phyloP scores from a whole-genome alignment of 108 stramenopile species.

The Discostella pseudostelligera region DNA sequence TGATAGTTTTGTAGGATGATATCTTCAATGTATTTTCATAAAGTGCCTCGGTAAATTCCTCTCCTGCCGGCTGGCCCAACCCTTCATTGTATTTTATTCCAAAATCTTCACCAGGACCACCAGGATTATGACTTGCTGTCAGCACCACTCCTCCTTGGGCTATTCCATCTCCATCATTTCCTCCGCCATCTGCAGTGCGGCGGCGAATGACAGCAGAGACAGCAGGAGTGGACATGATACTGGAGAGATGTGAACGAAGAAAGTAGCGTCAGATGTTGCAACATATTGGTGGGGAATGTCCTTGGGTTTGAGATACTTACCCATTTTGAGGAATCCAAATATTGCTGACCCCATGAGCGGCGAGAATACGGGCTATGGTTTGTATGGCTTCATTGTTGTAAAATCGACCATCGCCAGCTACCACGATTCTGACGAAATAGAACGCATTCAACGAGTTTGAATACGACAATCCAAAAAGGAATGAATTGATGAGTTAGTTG shows the following conservation, averaged over 20 bases:
- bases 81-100: constrained; percentile 97
- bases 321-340: constrained; percentile 90
- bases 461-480: background rate
- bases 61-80: constrained; percentile 96
- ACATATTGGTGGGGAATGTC: background rate
- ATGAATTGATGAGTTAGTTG: too few relatives aligned
- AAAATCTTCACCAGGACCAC: constrained; percentile 98
- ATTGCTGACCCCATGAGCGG: constrained; percentile 85
- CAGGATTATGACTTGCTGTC: constrained; percentile 98
- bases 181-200: constrained; percentile 28
- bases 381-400: constrained; percentile 95
- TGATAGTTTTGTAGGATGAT: constrained; percentile 63
- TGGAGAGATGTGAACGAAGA: background rate
- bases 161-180: constrained; percentile 62
- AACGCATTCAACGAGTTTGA: background rate
- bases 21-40: constrained; percentile 71
- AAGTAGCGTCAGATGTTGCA: background rate
- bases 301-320: background rate
- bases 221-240: constrained; percentile 95
- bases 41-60: constrained; percentile 91
- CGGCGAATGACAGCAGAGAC: constrained; percentile 88
- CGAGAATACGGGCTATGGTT: constrained; percentile 83
- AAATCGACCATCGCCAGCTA: constrained; percentile 92
- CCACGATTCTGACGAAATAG: constrained; percentile 53
- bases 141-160: constrained; percentile 90